Conservation (phyloP, 805 yeast species). For the Sugiyamaella smithiae region DNA sequence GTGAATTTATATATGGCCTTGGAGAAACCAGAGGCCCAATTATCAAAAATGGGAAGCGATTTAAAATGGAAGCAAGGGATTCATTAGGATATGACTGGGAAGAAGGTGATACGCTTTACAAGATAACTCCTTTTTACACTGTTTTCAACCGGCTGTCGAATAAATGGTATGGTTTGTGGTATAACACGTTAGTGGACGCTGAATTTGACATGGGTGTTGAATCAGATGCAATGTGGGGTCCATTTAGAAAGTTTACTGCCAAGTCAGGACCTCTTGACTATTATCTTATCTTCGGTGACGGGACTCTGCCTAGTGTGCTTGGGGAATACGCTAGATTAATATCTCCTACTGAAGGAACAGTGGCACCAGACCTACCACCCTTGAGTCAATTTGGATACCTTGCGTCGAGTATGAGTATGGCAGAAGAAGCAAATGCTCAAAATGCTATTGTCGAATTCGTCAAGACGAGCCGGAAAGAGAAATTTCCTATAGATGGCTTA, state of each 20-base stretch:
- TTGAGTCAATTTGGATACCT: constrained; percentile 15
- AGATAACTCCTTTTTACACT: constrained; percentile 14
- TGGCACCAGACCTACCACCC: constrained; percentile 13
- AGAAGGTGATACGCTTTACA: constrained; percentile 17
- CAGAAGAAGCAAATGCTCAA: constrained; percentile 13
- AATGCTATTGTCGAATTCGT: constrained; percentile 8
- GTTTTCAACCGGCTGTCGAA: constrained; percentile 10
- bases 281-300: constrained; percentile 15
- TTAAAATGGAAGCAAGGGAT: constrained; percentile 15
- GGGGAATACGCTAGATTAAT: constrained; percentile 5
- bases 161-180: constrained; percentile 15
- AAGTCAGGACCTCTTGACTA: constrained; percentile 14
- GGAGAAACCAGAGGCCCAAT: constrained; percentile 17
- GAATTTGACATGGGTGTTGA: constrained; percentile 16
- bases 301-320: constrained; percentile 10
- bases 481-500: constrained; percentile 15
- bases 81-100: constrained; percentile 17
- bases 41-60: constrained; percentile 11
- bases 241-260: constrained; percentile 10
- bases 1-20: constrained; percentile 15
- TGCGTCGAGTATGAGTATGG: constrained; percentile 16
- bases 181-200: constrained; percentile 13
- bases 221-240: constrained; percentile 15
- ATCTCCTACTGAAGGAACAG: constrained; percentile 6
- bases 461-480: constrained; percentile 4